Base-by-base conservation (phyloP, 2,329 filamentous ascomycete species). In the Aureobasidium sp. region DNA sequence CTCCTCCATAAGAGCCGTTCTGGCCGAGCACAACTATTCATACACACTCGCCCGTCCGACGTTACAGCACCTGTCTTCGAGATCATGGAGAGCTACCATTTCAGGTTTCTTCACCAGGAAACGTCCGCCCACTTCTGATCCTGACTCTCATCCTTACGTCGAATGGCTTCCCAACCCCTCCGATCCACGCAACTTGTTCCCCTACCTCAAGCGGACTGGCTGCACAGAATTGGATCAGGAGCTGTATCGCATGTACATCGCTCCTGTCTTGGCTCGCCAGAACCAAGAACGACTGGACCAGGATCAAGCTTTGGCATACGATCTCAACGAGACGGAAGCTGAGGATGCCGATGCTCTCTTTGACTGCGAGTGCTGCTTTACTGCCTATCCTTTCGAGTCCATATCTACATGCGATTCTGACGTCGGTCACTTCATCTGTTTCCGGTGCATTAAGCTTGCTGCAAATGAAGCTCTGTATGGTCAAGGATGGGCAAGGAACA, bases 391-490 rank as follows among this genome's bases (percentile, higher is more conserved):
- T 0, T 90, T 92, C 65, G 88, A 93, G 72, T 84, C 89, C 68
- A 82, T 92, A 63, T 85, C 88, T 0, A 82, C 84, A n/a, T 94
- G 90, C 76, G 83, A 83, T 70, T 29, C 57, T 4, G 74, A 79
- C 36, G 80, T 83, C 2, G 86, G 84, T 1, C 90, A 94, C 75
- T 83, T 89, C 70, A 81, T 93, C 61, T 94, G 90, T 75, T 87
- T 92, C 74, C 84, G 84, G 49, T 97, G 94, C 74, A 87, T 97
- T 56, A 87, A 87, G 66, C 85, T 88, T 66, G 87, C 91, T 12
- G 82, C 93, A 63, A 88, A 87, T 55, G 93, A 97, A 72, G 91
- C 92, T 1, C 78, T 97, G 0, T 97, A 96, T 71, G 94, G 94
- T 0, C 94, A 97, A 73, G 90, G 90, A 58, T 97, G 93, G 90